phyloP scores from a whole-genome alignment of 2,329 filamentous ascomycete species.

The Hypoxylon sp. region DNA sequence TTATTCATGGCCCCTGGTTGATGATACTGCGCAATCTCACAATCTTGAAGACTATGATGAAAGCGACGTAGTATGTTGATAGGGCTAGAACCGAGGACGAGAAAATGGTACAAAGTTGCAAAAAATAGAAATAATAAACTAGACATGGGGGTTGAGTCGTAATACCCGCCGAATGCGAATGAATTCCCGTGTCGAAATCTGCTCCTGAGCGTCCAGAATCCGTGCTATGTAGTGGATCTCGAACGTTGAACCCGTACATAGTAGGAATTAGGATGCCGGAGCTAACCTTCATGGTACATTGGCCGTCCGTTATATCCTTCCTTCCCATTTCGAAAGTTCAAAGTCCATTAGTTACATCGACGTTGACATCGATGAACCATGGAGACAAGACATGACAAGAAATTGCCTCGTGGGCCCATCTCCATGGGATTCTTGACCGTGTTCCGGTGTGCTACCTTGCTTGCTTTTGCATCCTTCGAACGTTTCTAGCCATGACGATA shows the following conservation, averaged over 20 bases:
- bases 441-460: constrained; percentile 4
- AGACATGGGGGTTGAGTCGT: too few species aligned
- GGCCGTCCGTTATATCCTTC: background rate
- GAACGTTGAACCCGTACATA: constrained; percentile 12
- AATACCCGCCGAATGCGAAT: background rate
- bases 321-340: too few species aligned
- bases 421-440: background rate
- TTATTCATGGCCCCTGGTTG: constrained; percentile 7
- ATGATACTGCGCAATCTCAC: constrained; percentile 16
- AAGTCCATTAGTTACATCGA: background rate
- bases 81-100: background rate
- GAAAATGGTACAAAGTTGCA: background rate
- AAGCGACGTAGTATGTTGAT: background rate
- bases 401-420: background rate
- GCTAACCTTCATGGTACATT: background rate
- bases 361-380: background rate
- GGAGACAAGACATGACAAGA: background rate
- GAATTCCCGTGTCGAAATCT: constrained; percentile 7
- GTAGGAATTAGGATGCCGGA: constrained; percentile 13
- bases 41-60: constrained; percentile 2
- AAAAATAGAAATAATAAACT: background rate
- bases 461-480: constrained; percentile 20
- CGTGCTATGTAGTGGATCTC: constrained; percentile 24
- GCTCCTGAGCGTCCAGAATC: constrained; percentile 20
- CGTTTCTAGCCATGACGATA: constrained; percentile 16